These are phyloP conservation scores for Curvularia sp. DNA, from an alignment of 2,329 filamentous ascomycete species.

Conservation along the genomic window DNA sequence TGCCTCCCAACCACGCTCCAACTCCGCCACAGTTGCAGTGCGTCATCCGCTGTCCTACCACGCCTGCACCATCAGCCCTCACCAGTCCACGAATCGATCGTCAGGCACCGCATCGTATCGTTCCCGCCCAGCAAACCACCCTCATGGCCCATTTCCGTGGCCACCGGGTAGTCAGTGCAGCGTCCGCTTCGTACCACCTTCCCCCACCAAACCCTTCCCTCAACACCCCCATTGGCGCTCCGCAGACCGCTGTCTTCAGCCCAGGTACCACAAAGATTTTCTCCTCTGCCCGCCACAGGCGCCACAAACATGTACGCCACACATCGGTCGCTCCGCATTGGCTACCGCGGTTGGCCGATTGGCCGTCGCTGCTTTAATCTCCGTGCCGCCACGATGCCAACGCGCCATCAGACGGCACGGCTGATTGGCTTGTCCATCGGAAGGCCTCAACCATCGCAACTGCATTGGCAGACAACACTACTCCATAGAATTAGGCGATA, in stretches of 20 bases:
- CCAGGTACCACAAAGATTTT: background rate
- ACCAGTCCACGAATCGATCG: slow-evolving; percentile 16
- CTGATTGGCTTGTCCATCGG: background rate
- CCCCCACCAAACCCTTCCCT: background rate
- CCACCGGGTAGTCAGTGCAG: background rate
- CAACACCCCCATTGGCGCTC: background rate
- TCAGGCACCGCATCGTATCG: slow-evolving; percentile 14
- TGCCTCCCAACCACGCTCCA: slow-evolving; percentile 3
- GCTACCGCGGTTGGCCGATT: background rate
- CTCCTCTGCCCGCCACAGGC: background rate
- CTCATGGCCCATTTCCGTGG: background rate
- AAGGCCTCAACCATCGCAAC: background rate
- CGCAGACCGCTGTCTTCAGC: background rate
- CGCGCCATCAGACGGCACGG: background rate
- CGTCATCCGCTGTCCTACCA: slow-evolving; percentile 16
- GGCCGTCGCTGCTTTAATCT: slow-evolving; percentile 4
- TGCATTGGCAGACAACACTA: background rate
- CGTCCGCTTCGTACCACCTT: no score
- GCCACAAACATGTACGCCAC: background rate
- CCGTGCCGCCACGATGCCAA: background rate
- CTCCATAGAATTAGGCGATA: background rate
- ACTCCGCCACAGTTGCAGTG: slow-evolving; percentile 16
- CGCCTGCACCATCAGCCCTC: slow-evolving; percentile 1
- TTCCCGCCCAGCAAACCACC: slow-evolving; percentile 1
- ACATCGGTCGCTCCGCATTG: background rate